These are phyloP conservation scores for Pisolithus marmoratus DNA, from an alignment of 768 basidiomycete genomes.

Conservation along the genomic window DNA sequence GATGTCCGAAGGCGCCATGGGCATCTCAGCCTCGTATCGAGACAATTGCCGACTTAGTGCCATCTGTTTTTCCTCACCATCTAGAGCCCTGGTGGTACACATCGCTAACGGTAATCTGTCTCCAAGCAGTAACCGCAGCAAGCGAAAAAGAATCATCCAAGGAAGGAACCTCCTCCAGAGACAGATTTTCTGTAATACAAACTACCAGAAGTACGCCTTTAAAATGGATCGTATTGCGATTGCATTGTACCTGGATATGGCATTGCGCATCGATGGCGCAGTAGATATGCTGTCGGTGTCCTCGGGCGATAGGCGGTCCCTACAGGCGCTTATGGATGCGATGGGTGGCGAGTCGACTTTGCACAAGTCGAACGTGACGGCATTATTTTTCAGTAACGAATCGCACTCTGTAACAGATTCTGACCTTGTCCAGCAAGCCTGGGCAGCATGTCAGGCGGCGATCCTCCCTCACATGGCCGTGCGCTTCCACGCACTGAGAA, in stretches of 20 bases:
- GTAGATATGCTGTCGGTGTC: slow-evolving; percentile 39
- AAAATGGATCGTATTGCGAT: slow-evolving; percentile 41
- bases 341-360: slow-evolving; percentile 34
- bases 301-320: slow-evolving; percentile 24
- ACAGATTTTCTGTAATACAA: slow-evolving; percentile 25
- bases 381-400: slow-evolving; percentile 29
- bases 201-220: slow-evolving; percentile 34
- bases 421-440: slow-evolving; percentile 37
- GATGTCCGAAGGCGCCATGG: slow-evolving; percentile 20
- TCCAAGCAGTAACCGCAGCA: not conserved
- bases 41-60: slow-evolving; percentile 27
- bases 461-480: slow-evolving; percentile 15
- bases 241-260: slow-evolving; percentile 36
- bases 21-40: slow-evolving; percentile 40
- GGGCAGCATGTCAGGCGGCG: slow-evolving; percentile 37
- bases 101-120: slow-evolving; percentile 14
- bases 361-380: slow-evolving; percentile 18
- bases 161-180: slow-evolving; percentile 24
- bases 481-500: slow-evolving; percentile 11
- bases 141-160: not conserved
- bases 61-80: slow-evolving; percentile 36
- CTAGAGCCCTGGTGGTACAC: slow-evolving; percentile 31
- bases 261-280: slow-evolving; percentile 27
- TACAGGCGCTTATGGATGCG: slow-evolving; percentile 27
- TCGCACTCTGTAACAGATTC: slow-evolving; percentile 3